These are phyloP conservation scores for Tuber aestivum DNA, from an alignment of 495 filamentous ascomycete species.

Conservation along the genomic window DNA sequence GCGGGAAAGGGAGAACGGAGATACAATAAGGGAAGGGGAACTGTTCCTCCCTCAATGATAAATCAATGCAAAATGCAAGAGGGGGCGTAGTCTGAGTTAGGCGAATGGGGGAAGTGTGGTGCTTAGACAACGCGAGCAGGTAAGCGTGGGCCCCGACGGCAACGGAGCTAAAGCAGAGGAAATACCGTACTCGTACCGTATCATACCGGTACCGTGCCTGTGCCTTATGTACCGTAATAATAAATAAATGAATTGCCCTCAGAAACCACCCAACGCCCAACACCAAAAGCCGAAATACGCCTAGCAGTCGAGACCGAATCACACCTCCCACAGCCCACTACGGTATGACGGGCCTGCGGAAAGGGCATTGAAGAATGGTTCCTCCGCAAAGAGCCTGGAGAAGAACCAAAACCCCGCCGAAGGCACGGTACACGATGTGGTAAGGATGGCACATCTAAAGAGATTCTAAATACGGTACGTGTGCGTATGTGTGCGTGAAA, in stretches of 20 bases:
- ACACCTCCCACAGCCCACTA: not conserved
- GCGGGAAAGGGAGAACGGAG: conserved; percentile 7
- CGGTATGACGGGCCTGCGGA: not conserved
- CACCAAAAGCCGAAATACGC: not conserved
- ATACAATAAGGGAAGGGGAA: conserved; percentile 14
- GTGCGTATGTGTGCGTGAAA: not conserved
- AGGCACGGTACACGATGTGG: not conserved
- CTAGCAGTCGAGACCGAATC: not conserved
- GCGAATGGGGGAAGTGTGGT: conserved; percentile 2
- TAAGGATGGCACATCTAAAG: not conserved
- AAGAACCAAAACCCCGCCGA: not conserved
- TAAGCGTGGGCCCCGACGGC: not conserved
- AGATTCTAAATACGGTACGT: not conserved
- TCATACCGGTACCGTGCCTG: not conserved
- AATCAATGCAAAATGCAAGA: conserved; percentile 1
- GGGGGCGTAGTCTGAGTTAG: conserved; percentile 1
- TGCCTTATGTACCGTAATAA: not conserved
- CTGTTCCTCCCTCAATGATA: conserved; percentile 26
- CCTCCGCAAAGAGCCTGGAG: not conserved
- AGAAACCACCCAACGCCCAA: not conserved
- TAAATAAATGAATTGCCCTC: not conserved
- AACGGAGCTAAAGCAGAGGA: conserved; percentile 1
- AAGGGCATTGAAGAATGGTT: not conserved
- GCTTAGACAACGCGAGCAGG: not conserved
- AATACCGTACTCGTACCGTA: not conserved